These are phyloP conservation scores for Hypholoma sublateritium DNA, from an alignment of 768 basidiomycete species.

Conservation along the genomic window DNA sequence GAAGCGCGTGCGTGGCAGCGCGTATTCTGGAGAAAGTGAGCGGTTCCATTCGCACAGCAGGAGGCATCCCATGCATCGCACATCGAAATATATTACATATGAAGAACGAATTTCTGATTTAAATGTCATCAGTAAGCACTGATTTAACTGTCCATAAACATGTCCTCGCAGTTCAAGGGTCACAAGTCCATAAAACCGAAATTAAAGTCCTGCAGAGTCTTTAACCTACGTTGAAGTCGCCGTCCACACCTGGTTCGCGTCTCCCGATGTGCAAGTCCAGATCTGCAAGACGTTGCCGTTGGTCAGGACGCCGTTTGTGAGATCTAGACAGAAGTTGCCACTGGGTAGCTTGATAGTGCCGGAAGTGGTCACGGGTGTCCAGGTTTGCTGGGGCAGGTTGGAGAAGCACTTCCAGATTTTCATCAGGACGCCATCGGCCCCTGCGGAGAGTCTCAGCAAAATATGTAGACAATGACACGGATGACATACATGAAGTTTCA, in stretches of 20 bases:
- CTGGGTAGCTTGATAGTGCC: slow-evolving; percentile 2
- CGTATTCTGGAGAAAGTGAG: too few species aligned
- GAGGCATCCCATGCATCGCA: too few species aligned
- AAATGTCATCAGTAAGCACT: too few species aligned
- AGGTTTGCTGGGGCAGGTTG: slow-evolving; percentile 5
- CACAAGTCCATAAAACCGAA: too few species aligned
- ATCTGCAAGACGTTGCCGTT: slow-evolving; percentile 9
- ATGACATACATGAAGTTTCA: not conserved
- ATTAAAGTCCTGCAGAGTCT: too few species aligned
- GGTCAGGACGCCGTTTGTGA: slow-evolving; percentile 2
- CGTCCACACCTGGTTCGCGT: slow-evolving; percentile 7
- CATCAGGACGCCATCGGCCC: slow-evolving; percentile 9
- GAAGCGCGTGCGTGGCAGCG: too few species aligned
- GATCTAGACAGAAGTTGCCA: slow-evolving; percentile 1
- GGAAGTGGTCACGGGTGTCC: slow-evolving; percentile 1
- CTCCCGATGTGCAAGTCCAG: not conserved
- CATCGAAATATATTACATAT: too few species aligned
- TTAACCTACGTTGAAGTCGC: not conserved
- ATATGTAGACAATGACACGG: not conserved
- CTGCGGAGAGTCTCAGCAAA: not conserved
- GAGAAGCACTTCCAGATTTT: slow-evolving; percentile 11
- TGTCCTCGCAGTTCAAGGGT: too few species aligned
- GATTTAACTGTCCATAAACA: too few species aligned
- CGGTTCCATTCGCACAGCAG: too few species aligned
- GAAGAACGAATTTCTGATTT: too few species aligned